Evolutionary conservation across 805 yeast species (phyloP).

Genomic region (Kodamaea kaohsiungensis): DNA sequence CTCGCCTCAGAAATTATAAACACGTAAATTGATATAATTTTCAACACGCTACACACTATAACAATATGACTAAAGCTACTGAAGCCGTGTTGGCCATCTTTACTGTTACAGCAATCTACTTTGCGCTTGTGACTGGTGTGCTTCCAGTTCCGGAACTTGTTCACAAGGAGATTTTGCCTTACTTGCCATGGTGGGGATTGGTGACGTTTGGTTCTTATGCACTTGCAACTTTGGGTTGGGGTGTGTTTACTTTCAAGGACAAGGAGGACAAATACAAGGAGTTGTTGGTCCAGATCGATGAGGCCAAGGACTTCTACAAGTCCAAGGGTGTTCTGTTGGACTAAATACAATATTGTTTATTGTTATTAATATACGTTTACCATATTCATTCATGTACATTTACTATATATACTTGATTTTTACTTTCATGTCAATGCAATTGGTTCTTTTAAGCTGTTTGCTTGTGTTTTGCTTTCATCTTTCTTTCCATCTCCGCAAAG

Average conservation of each 20-base stretch:
- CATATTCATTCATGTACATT: not conserved
- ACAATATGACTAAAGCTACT: slow-evolving; percentile 64
- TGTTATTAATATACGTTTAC: not conserved
- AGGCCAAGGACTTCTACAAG: slow-evolving; percentile 60
- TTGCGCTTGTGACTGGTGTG: slow-evolving; percentile 50
- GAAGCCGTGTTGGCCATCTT: slow-evolving; percentile 53
- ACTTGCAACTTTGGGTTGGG: slow-evolving; percentile 66
- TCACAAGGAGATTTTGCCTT: slow-evolving; percentile 59
- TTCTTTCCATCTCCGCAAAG: slow-evolving; percentile 81
- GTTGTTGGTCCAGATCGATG: slow-evolving; percentile 56
- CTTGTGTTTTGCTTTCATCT: slow-evolving; percentile 44
- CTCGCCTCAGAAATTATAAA: slow-evolving; percentile 1
- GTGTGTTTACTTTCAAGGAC: slow-evolving; percentile 68
- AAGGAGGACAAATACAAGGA: slow-evolving; percentile 68
- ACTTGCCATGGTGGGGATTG: slow-evolving; percentile 68
- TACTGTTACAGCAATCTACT: slow-evolving; percentile 52
- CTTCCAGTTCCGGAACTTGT: slow-evolving; percentile 54
- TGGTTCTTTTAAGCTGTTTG: not conserved
- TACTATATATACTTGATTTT: too few relatives aligned
- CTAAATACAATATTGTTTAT: not conserved
- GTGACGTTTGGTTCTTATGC: slow-evolving; percentile 72
- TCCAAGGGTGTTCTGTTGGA: slow-evolving; percentile 56
- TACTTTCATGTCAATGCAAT: not conserved
- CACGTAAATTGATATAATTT: slow-evolving; percentile 5
- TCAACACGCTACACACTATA: slow-evolving; percentile 3